Conservation (phyloP, 106 monocot genomes). For the Vanilla planifolia region DNA sequence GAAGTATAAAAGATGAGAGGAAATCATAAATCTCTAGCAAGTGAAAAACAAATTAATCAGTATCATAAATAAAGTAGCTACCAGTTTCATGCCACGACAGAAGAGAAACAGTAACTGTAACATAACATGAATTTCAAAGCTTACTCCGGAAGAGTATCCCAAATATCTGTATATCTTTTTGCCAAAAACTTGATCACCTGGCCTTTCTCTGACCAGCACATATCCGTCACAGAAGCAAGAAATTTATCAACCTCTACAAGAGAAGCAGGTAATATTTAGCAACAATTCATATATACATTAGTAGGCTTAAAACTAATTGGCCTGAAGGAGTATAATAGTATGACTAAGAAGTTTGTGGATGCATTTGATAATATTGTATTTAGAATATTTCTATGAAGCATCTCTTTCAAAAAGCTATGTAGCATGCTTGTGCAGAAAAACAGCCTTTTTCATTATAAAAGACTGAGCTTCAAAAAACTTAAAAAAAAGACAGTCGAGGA, state of each 20-base stretch:
- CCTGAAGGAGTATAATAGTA: not conserved
- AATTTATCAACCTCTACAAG: constrained; percentile 32
- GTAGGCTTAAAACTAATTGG: too few relatives aligned
- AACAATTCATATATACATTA: too few relatives aligned
- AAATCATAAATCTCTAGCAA: too few relatives aligned
- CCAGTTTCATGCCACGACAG: not conserved
- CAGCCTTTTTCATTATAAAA: too few relatives aligned
- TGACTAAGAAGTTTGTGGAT: not conserved
- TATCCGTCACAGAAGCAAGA: constrained; percentile 35
- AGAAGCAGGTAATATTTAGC: not conserved
- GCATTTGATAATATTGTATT: too few relatives aligned
- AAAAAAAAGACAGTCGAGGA: not conserved
- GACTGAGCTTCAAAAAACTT: too few relatives aligned
- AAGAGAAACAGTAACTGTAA: not conserved
- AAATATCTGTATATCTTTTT: constrained; percentile 58
- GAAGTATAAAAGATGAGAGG: too few relatives aligned
- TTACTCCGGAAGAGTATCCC: constrained; percentile 24
- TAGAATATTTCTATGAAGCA: too few relatives aligned
- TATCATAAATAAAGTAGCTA: too few relatives aligned
- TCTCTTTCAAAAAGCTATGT: too few relatives aligned
- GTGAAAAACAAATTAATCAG: too few relatives aligned
- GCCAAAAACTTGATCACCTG: constrained; percentile 52
- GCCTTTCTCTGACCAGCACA: constrained; percentile 50
- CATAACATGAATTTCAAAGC: not conserved
- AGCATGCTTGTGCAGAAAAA: too few relatives aligned